Percentiles rank a stretch among this genome's conserved stretches.
Evolutionary conservation across 441 rosid genomes (phyloP).

Genomic region (Adansonia gregorii): DNA sequence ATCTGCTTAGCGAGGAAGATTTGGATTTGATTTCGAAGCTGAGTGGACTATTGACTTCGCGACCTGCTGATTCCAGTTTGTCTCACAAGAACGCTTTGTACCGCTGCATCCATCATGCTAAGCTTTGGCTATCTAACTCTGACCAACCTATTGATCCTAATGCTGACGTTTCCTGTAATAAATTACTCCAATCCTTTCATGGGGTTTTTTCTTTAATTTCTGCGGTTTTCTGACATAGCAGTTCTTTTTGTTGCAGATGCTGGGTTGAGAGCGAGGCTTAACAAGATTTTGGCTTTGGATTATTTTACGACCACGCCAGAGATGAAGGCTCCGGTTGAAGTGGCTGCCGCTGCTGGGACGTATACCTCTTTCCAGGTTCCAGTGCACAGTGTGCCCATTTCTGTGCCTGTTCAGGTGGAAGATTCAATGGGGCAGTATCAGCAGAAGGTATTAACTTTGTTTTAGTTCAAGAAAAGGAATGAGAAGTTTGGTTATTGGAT

Average conservation of each 20-base stretch:
- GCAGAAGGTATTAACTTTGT: constrained; percentile 46
- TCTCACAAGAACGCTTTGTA: constrained; percentile 81
- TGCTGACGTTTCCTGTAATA: constrained; percentile 61
- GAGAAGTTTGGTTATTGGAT: neutral
- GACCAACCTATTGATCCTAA: constrained; percentile 57
- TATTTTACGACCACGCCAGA: constrained; percentile 77
- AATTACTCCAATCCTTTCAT: constrained; percentile 26
- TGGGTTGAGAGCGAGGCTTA: constrained; percentile 65
- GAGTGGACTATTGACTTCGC: constrained; percentile 63
- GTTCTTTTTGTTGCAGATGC: constrained; percentile 50
- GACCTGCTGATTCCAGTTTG: constrained; percentile 67
- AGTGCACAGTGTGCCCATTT: constrained; percentile 41
- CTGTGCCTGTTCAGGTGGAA: constrained; percentile 45
- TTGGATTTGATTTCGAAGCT: constrained; percentile 69
- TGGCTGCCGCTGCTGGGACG: constrained; percentile 61
- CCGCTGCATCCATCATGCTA: constrained; percentile 70
- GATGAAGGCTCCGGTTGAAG: constrained; percentile 75
- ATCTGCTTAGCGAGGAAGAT: constrained; percentile 75
- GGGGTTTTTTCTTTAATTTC: constrained; percentile 36
- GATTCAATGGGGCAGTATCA: constrained; percentile 36
- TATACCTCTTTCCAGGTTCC: constrained; percentile 65
- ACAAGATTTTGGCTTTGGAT: constrained; percentile 81
- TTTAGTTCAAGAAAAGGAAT: neutral
- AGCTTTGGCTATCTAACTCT: constrained; percentile 68
- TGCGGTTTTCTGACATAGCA: constrained; percentile 27